These are phyloP conservation scores for Lophiostoma macrostomum DNA, from an alignment of 495 filamentous ascomycete genomes.

Conservation along the genomic window DNA sequence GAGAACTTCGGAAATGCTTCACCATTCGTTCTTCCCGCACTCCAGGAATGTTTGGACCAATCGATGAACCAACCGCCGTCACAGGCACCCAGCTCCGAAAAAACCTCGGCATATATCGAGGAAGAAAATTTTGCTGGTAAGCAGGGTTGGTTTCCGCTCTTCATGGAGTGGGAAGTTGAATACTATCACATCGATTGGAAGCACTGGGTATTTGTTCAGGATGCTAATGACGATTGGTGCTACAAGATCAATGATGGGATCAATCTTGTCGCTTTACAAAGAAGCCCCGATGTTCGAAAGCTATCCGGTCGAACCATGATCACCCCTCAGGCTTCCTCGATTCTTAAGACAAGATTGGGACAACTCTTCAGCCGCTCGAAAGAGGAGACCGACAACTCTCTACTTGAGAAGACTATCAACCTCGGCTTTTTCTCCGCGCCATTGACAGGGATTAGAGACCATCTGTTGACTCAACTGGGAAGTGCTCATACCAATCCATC, in stretches of 20 bases:
- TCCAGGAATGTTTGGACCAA: no score
- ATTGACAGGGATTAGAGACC: conserved; percentile 44
- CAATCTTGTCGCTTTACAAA: not conserved
- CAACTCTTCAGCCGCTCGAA: not conserved
- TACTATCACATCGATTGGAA: conserved; percentile 48
- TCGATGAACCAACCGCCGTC: no score
- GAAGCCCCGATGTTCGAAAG: not conserved
- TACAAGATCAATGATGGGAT: not conserved
- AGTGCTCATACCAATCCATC: conserved; percentile 50
- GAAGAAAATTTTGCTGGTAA: conserved; percentile 38
- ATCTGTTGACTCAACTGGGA: conserved; percentile 43
- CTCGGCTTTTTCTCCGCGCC: conserved; percentile 44
- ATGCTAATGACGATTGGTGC: not conserved
- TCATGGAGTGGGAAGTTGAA: conserved; percentile 53
- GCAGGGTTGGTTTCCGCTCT: conserved; percentile 52
- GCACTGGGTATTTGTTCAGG: not conserved
- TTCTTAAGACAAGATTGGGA: not conserved
- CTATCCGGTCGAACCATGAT: not conserved
- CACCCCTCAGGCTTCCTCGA: not conserved
- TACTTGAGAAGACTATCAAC: conserved; percentile 4
- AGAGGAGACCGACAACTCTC: not conserved
- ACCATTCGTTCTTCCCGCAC: no score
- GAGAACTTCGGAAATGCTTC: no score
- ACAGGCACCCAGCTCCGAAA: no score
- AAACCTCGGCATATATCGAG: no score